phyloP scores from a whole-genome alignment of 352 stramenopile genomes.

The Blastocystis sp. region DNA sequence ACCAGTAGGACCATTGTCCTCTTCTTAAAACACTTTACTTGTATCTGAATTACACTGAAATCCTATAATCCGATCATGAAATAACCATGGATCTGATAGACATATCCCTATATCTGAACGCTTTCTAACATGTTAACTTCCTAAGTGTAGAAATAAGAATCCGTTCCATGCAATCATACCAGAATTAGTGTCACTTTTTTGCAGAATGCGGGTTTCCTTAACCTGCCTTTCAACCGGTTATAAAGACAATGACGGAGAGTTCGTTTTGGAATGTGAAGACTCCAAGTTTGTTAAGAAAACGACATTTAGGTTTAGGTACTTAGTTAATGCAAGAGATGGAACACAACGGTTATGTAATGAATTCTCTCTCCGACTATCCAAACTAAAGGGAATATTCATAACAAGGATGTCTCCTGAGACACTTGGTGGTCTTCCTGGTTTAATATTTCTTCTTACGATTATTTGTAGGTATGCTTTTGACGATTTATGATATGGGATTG shows the following conservation, averaged over 20 bases:
- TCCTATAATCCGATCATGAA: background rate
- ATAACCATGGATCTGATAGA: background rate
- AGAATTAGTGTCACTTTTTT: no score
- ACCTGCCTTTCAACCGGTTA: constrained; percentile 47
- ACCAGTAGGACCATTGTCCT: no score
- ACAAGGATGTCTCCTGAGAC: constrained; percentile 23
- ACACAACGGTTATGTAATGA: constrained; percentile 26
- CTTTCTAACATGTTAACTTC: background rate
- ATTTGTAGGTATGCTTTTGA: constrained; percentile 32
- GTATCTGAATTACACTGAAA: no score
- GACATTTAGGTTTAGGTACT: background rate
- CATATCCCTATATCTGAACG: background rate
- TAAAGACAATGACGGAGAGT: constrained; percentile 28
- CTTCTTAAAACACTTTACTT: no score
- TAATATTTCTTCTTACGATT: background rate
- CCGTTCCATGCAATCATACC: background rate
- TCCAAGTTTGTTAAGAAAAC: background rate
- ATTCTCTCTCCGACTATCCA: constrained; percentile 39
- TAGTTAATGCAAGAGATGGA: constrained; percentile 49
- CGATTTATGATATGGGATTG: constrained; percentile 64
- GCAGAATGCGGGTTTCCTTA: background rate
- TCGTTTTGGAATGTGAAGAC: constrained; percentile 41
- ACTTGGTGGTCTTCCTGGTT: constrained; percentile 49
- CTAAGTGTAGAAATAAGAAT: no score
- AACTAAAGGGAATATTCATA: constrained; percentile 30